Base-by-base conservation (phyloP, 495 filamentous ascomycete species). In the Penicillium cataractarum region DNA sequence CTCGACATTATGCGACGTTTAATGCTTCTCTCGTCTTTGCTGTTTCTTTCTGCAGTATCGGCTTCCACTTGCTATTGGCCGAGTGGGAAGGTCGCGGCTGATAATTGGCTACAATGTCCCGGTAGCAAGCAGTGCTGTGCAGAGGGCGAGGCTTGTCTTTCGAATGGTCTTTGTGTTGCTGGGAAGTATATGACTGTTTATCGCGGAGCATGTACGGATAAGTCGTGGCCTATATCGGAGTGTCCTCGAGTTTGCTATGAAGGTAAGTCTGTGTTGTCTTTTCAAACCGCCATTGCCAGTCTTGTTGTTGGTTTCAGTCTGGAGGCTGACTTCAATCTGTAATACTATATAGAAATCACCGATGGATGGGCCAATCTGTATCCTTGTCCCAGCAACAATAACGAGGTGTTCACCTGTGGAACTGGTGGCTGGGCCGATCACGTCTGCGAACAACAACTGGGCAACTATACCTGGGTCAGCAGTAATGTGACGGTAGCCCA, bases 161-260 rank as follows among this genome's bases (percentile, higher is more conserved):
- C 19, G 2, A 46, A 46, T 24, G 42, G 42, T 24, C 42, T 46
- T 46, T 46, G 42, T 46, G 42, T 46, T 46, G 7, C 42, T 46
- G 42, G 42, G 19, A 46, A 8, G 19, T 46, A 46, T 15, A 46
- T 46, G 42, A 46, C 42, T 12, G 42, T 46, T 21, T 46, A 24
- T 46, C 42, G 42, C 19, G 42, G 42, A 24, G 42, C 42, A 4
- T 46, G 42, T 46, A 46, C 42, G 19, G 42, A 46, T 22, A 24
- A 46, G 0, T 46, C 42, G 21, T 46, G 42, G 21, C 42, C 42
- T 46, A 46, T 46, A 22, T 24, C 42, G 8, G 42, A 46, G 24
- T 46, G 42, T 12, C 42, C 42, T 46, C 42, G 42, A 7, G 42
- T 46, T 12, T 46, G 42, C 42, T 46, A 46, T 46, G 42, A 46